These are phyloP conservation scores for Pugionium dolabratum DNA, from an alignment of 345 rosid genomes.

Conservation along the genomic window DNA sequence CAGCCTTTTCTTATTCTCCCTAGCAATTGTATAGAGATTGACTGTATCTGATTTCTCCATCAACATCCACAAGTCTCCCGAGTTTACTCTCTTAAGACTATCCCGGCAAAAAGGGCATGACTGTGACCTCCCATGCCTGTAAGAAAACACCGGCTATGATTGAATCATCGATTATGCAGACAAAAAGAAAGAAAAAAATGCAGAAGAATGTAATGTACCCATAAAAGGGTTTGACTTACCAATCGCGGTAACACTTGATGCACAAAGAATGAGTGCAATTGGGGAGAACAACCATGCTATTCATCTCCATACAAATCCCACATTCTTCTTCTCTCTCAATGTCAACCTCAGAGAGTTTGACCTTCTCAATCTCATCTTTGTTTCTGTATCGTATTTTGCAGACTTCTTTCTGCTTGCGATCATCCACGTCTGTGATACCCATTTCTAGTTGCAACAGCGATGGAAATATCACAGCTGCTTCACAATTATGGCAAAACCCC, in stretches of 20 bases:
- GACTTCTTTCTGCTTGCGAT: constrained; percentile 67
- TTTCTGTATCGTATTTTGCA: constrained; percentile 58
- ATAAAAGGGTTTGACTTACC: constrained; percentile 43
- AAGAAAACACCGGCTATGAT: constrained; percentile 20
- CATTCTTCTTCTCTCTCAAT: constrained; percentile 75
- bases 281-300: constrained; percentile 63
- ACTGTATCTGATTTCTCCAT: constrained; percentile 52
- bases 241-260: constrained; percentile 63
- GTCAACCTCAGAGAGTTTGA: constrained; percentile 57
- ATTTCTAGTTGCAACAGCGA: constrained; percentile 71
- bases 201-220: not conserved
- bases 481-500: not conserved
- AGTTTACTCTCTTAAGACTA: constrained; percentile 59
- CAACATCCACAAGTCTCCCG: constrained; percentile 74
- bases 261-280: constrained; percentile 76
- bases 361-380: constrained; percentile 51
- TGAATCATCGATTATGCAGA: not conserved
- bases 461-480: constrained; percentile 73
- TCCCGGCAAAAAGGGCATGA: constrained; percentile 88
- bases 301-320: constrained; percentile 79
- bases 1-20: constrained; percentile 59
- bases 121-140: constrained; percentile 67
- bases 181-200: too few relatives aligned
- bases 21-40: constrained; percentile 46
- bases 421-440: constrained; percentile 76